Percentiles rank a stretch among this genome's conserved stretches.
phyloP scores from a whole-genome alignment of 495 filamentous ascomycete species.

The Neurospora tetrasperma region DNA sequence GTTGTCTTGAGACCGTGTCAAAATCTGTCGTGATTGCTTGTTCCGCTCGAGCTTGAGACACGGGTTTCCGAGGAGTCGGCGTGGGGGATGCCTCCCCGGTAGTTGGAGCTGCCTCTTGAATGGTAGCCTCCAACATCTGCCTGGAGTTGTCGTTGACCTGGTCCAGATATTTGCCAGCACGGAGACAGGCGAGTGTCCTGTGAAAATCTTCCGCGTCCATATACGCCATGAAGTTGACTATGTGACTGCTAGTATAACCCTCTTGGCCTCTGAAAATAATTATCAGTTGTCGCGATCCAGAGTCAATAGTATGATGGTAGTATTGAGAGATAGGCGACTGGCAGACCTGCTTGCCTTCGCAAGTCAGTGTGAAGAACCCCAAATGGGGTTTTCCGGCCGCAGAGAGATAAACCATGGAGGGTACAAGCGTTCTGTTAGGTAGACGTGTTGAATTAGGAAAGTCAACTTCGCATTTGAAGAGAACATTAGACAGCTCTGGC shows the following conservation, averaged over 20 bases:
- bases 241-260: neutral
- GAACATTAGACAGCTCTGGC: neutral
- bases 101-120: neutral
- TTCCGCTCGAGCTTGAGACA: neutral
- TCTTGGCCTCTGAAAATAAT: neutral
- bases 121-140: neutral
- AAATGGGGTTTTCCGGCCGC: neutral
- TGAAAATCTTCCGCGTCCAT: neutral
- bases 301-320: neutral
- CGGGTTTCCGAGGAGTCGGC: neutral
- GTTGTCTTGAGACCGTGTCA: neutral
- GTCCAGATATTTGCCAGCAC: neutral
- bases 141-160: neutral
- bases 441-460: neutral
- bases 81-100: neutral
- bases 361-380: neutral
- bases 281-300: neutral
- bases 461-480: neutral
- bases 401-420: neutral
- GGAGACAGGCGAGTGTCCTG: neutral
- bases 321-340: neutral
- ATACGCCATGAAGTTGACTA: neutral
- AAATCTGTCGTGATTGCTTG: neutral
- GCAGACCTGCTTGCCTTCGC: neutral
- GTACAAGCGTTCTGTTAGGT: neutral